Evolutionary conservation across 257 asterid species (phyloP), one percentile per base, ranked within the genome.

Genomic region (Plantago elongata): DNA sequence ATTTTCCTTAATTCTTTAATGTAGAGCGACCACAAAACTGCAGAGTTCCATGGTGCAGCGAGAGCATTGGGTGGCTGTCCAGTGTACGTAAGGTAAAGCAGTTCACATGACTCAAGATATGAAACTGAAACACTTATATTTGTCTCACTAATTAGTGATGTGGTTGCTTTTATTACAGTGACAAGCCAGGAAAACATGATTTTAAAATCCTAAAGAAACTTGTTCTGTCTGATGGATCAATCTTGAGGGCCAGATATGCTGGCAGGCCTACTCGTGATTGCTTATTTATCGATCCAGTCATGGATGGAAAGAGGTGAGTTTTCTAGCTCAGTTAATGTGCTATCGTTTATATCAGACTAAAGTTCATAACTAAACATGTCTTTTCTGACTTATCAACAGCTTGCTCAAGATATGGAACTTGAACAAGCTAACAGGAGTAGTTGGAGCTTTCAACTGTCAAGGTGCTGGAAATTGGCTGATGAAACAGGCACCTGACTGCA

Each of bases 361-460:
- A 3, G 15, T 30, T 17, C 16, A 10, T 49, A 50, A 58, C 46
- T 58, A 27, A 57, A 15, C 29, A 56, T 30, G 15, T n/a, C 7
- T 55, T 29, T 30, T 30, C 56, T 0, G 16, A 54, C 38, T 57
- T n/a, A 34, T 37, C 46, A 58, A 27, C 81, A 82, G 91, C 83
- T 69, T 84, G 68, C 71, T 87, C 66, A 87, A 87, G 79, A 84
- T 84, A 34, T 87, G 95, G 90, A 87, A 84, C 77, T 61, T 84
- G 79, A 87, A 87, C 57, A 81, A 83, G 61, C 44, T 75, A 45
- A 69, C 84, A 2, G 90, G 94, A 30, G 77, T 84, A 1, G 55
- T 84, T 1, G 94, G 90, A 11, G 84, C 74, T 69, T 84, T 84
- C 72, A 84, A 87, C 81, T 87, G 88, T 78, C 94, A 84, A 79